Base-by-base conservation (phyloP, 805 yeast species). In the Monosporozyma yasuniensis region DNA sequence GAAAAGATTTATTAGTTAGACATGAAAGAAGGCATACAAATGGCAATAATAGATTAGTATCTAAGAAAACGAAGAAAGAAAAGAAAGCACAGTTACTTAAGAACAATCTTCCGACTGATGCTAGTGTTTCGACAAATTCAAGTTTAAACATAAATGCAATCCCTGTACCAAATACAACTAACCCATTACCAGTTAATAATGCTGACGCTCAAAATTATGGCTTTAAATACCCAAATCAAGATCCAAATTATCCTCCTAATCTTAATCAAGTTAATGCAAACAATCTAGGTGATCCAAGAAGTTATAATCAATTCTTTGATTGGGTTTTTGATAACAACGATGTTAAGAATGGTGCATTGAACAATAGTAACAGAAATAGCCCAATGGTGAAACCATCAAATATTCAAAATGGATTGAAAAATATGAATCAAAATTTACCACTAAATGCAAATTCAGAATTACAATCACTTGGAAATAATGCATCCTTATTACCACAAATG, bases 1-100 rank as follows among this genome's bases (percentile, higher is more conserved):
- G 87, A 38, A 75, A 71, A 52, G 87, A 81, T 59, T 65, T 81
- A 43, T 68, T 75, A 27, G 60, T 59, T 5, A 58, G 84, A 64
- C 72, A 79, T 61, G 56, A 63, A 58, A 59, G 68, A 66, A 48
- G 81, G 56, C 70, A 78, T 62, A 61, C 64, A 9, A 56, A 54
- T 23, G 34, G 28, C 16, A 47, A 46, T 22, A 52, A 39, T 28
- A 49, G 53, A 37, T 38, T 51, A 12, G 16, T 21, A 21, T 41
- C 34, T 5, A 53, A 42, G 42, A 22, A 25, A 2, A 42, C 16
- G 9, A 42, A n/a, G 18, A 42, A n/a, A 11, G 22, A 6, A 16
- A 48, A 44, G 19, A 27, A 12, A 12, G 11, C 22, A 9, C 39
- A 35, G 14, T 4, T 4, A 5, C 19, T 23, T 14, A 11, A n/a